Evolutionary conservation across 768 basidiomycete genomes (phyloP).

Genomic region (Tylopilus sp.): DNA sequence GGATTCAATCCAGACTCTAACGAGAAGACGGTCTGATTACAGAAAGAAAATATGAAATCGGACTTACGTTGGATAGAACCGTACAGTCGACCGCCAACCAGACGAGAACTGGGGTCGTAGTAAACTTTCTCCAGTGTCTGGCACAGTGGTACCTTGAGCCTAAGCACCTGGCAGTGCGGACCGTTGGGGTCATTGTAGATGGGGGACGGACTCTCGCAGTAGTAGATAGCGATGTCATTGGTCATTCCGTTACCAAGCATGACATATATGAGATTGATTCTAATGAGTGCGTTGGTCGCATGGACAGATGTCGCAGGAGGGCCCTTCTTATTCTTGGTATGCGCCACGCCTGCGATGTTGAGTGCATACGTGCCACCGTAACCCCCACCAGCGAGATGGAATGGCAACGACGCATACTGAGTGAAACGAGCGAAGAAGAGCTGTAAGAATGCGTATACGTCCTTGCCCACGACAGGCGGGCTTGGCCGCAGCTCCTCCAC

Average conservation of each 20-base stretch:
- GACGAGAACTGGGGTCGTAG: conserved; percentile 54
- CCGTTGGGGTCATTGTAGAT: conserved; percentile 70
- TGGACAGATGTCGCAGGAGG: conserved; percentile 39
- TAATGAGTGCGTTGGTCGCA: conserved; percentile 43
- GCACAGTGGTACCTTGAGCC: conserved; percentile 68
- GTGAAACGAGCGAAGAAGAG: conserved; percentile 73
- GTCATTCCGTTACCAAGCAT: conserved; percentile 88
- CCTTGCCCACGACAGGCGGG: conserved; percentile 84
- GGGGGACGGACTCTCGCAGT: conserved; percentile 78
- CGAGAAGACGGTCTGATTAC: neutral
- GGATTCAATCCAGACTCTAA: conserved; percentile 76
- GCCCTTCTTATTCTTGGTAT: conserved; percentile 70
- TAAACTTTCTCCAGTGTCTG: conserved; percentile 70
- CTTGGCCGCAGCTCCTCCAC: conserved; percentile 72
- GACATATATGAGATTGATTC: conserved; percentile 79
- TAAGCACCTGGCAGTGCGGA: conserved; percentile 60
- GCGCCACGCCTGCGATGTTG: conserved; percentile 79
- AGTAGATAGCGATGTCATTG: conserved; percentile 82
- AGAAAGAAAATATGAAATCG: neutral
- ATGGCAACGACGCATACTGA: conserved; percentile 63
- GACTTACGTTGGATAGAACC: conserved; percentile 66
- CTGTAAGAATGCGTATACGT: conserved; percentile 83
- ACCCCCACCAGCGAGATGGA: conserved; percentile 81
- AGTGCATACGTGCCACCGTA: conserved; percentile 82
- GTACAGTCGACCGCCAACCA: conserved; percentile 69